phyloP scores from a whole-genome alignment of 305 asterid species.

The Fraxinus nigra region DNA sequence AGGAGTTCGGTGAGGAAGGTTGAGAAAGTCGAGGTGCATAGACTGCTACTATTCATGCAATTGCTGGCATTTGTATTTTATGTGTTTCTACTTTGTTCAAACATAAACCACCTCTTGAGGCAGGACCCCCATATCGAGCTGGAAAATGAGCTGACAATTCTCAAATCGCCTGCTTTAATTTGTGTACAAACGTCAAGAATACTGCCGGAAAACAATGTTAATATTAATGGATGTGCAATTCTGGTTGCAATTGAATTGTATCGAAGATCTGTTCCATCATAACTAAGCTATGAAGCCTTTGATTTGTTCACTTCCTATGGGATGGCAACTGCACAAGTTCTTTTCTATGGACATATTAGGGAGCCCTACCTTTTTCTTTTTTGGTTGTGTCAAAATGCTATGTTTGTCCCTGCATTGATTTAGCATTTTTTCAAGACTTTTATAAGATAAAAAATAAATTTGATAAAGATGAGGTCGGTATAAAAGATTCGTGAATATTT shows the following conservation, averaged over 20 bases:
- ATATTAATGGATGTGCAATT: slow-evolving; percentile 23
- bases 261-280: background rate
- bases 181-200: slow-evolving; percentile 15
- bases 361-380: background rate
- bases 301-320: background rate
- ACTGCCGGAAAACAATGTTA: slow-evolving; percentile 16
- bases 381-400: background rate
- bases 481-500: background rate
- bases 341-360: background rate
- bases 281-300: background rate
- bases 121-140: slow-evolving; percentile 29
- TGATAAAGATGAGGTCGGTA: background rate
- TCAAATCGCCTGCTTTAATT: slow-evolving; percentile 28
- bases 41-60: slow-evolving; percentile 5
- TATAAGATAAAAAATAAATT: background rate
- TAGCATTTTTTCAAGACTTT: background rate
- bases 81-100: slow-evolving; percentile 15
- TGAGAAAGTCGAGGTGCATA: slow-evolving; percentile 33
- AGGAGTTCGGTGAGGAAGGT: slow-evolving; percentile 95
- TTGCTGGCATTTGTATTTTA: slow-evolving; percentile 30
- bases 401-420: background rate
- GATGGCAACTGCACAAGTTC: background rate
- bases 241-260: slow-evolving; percentile 22
- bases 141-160: slow-evolving; percentile 27
- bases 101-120: slow-evolving; percentile 22